Conservation (phyloP, 306 rosid species). For the Medicago arabica region DNA sequence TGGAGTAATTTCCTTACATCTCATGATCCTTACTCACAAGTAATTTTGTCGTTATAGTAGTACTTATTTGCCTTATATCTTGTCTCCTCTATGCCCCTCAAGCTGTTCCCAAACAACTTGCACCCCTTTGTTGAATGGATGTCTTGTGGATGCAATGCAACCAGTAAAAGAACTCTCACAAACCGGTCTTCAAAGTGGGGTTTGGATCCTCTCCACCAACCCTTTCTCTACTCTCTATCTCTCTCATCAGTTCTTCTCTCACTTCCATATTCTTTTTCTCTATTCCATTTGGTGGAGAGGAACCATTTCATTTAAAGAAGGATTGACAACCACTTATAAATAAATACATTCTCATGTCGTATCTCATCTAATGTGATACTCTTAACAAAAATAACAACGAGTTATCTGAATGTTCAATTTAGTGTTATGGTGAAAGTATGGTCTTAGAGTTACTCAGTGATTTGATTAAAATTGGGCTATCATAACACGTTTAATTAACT, state of each 20-base stretch:
- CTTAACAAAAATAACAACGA: no score
- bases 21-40: not conserved
- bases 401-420: no score
- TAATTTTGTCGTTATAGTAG: not conserved
- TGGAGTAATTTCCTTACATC: not conserved
- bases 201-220: not conserved
- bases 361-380: no score
- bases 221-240: not conserved
- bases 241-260: not conserved
- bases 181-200: not conserved
- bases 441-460: not conserved
- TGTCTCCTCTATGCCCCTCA: not conserved
- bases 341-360: no score
- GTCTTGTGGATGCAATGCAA: not conserved
- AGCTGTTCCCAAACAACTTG: not conserved
- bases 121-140: not conserved
- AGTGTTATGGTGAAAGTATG: not conserved
- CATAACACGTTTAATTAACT: no score
- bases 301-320: not conserved
- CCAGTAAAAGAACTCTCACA: not conserved
- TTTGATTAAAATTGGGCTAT: no score
- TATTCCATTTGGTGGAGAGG: not conserved
- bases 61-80: not conserved
- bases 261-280: not conserved
- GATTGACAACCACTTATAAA: not conserved